phyloP scores from a whole-genome alignment of 208 protist species.

The Trypanosoma boissoni region DNA sequence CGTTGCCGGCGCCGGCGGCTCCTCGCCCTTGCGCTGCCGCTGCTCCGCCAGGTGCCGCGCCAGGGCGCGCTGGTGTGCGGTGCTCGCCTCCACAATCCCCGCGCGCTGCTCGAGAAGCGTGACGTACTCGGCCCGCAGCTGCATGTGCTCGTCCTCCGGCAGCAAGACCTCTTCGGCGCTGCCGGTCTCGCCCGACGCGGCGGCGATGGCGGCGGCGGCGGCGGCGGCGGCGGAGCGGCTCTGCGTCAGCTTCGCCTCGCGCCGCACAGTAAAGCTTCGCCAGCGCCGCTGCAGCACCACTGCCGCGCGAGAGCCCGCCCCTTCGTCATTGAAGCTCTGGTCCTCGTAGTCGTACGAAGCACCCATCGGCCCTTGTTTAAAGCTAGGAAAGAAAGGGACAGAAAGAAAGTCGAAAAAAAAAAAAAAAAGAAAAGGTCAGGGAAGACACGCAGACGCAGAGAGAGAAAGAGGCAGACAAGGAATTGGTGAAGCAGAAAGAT shows the following conservation, averaged over 20 bases:
- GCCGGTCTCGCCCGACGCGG: slow-evolving; percentile 15
- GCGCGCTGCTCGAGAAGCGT: slow-evolving; percentile 55
- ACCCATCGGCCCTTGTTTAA: too few species aligned
- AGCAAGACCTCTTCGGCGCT: slow-evolving; percentile 23
- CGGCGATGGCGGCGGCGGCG: slow-evolving; percentile 34
- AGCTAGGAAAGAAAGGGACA: too few species aligned
- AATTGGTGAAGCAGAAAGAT: too few species aligned
- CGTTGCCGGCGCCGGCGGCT: slow-evolving; percentile 36
- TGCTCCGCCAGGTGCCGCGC: slow-evolving; percentile 76
- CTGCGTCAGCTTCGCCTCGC: slow-evolving; percentile 54
- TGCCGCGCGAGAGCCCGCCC: too few species aligned
- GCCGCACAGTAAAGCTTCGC: slow-evolving; percentile 43
- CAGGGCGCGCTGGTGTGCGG: slow-evolving; percentile 63
- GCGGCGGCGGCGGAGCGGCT: slow-evolving; percentile 50
- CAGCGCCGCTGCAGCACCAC: too few species aligned
- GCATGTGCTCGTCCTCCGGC: slow-evolving; percentile 18
- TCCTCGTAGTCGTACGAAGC: too few species aligned
- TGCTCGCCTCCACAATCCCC: slow-evolving; percentile 55
- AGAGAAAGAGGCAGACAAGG: too few species aligned
- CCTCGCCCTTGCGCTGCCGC: slow-evolving; percentile 71
- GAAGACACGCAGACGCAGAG: too few species aligned
- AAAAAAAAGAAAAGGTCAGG: too few species aligned
- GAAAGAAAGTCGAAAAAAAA: too few species aligned
- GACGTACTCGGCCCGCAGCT: slow-evolving; percentile 43
- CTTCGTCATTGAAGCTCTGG: too few species aligned